phyloP scores from a whole-genome alignment of 306 rosid species.

The Vicia faba region DNA sequence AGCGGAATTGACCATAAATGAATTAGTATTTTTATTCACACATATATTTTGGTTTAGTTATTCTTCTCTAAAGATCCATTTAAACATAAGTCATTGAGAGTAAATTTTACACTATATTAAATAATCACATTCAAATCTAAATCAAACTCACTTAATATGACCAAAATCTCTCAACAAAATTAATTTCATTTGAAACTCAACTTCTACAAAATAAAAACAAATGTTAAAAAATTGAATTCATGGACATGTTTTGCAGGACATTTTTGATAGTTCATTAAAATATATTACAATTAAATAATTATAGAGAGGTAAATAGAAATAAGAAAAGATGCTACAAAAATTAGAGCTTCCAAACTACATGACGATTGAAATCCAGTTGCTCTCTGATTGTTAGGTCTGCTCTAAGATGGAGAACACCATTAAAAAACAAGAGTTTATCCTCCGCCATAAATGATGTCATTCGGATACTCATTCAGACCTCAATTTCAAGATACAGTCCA shows the following conservation, averaged over 20 bases:
- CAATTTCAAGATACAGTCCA: no score
- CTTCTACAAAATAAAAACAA: neutral
- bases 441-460: slow-evolving; percentile 87
- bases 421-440: slow-evolving; percentile 77
- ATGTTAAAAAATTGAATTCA: neutral
- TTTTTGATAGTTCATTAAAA: no score
- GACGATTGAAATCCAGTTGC: neutral
- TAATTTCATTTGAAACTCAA: neutral
- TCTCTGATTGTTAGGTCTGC: slow-evolving; percentile 94
- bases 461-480: no score
- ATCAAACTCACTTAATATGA: neutral
- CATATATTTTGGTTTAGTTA: no score
- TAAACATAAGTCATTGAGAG: neutral
- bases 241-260: no score
- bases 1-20: no score
- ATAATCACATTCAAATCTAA: neutral
- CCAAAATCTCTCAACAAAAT: neutral
- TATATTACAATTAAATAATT: no score
- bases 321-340: no score
- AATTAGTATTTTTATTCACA: no score
- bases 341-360: slow-evolving; percentile 37
- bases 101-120: neutral
- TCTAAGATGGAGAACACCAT: slow-evolving; percentile 91
- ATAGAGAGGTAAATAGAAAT: no score
- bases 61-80: neutral